These are phyloP conservation scores for Pichia terricola DNA, from an alignment of 1,139 yeast genomes.

Conservation along the genomic window DNA sequence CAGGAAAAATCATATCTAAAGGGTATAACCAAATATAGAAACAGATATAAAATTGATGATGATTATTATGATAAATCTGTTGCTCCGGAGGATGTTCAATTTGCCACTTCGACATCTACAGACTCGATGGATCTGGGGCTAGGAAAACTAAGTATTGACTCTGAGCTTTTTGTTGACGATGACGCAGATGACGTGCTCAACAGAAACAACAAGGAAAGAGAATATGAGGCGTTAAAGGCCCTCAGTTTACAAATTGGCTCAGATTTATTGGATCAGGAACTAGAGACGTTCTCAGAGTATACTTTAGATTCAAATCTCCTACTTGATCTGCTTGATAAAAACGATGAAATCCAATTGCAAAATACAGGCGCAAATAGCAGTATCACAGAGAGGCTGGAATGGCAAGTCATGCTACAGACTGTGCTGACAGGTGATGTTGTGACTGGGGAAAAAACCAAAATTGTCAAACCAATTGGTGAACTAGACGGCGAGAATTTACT, in stretches of 20 bases:
- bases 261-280: conserved; percentile 15
- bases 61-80: conserved; percentile 44
- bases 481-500: conserved; percentile 39
- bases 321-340: conserved; percentile 32
- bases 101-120: conserved; percentile 15
- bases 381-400: conserved; percentile 75
- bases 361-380: conserved; percentile 47
- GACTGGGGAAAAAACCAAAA: conserved; percentile 78
- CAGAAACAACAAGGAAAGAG: conserved; percentile 15
- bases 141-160: conserved; percentile 6
- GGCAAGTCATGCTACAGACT: conserved; percentile 90
- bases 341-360: conserved; percentile 24
- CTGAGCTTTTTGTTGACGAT: conserved; percentile 10
- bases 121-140: conserved; percentile 6
- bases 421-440: conserved; percentile 94
- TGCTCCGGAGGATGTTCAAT: conserved; percentile 27
- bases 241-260: conserved; percentile 22
- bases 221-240: conserved; percentile 22
- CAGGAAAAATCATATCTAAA: conserved; percentile 44
- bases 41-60: conserved; percentile 26
- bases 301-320: conserved; percentile 30
- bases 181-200: not conserved
- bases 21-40: conserved; percentile 22
- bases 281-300: conserved; percentile 27
- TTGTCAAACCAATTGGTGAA: conserved; percentile 42